Evolutionary conservation across 2,329 filamentous ascomycete genomes (phyloP), one percentile per base, ranked within the genome.

Genomic region (Xylogone sp.): DNA sequence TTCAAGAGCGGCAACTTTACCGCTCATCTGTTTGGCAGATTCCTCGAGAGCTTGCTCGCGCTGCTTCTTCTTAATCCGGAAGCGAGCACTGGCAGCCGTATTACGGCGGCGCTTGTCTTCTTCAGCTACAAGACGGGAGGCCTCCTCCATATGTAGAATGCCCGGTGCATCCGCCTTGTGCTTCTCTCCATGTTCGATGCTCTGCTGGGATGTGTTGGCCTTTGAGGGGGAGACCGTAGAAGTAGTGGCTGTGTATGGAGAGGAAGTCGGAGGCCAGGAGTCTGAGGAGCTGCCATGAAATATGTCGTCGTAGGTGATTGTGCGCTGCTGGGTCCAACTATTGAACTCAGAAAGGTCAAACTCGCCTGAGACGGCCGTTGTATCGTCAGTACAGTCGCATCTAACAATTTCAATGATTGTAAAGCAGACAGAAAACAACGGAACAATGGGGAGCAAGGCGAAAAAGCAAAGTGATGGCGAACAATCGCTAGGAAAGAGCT

Each of bases 41-140:
- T 83, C 84, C 70, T 93, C 89, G 48, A 95, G 82, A 8, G 88
- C 87, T 69, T 92, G 88, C 75, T 96, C 90, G 47, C 90, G 86
- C 73, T 94, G 89, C 82, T 96, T 96, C 86, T 96, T 96, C 83
- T 96, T 96, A 67, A 94, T 84, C 53, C 90, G 87, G 79, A 96
- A 96, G 46, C 90, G 87, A 18, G 90, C 90, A 59, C 86, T 91
- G 50, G 90, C 90, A 27, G 90, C 90, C 2, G 91, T 95, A 72
- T 96, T 96, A 57, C 90, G 84, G 53, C 90, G 84, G 46, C 90
- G 86, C 74, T 95, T 95, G 68, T 96, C 90, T 71, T 96, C 90
- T 69, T 96, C 90, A 20, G 90, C 90, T 12, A 87, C 87, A 5
- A 84, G 60, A 39, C 88, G 85, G 12, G 86, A 86, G 42, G 82